Percentiles rank a stretch among this genome's conserved stretches.
Conservation (phyloP, 78 protist genomes). For the Dictyostelium capitatum region DNA sequence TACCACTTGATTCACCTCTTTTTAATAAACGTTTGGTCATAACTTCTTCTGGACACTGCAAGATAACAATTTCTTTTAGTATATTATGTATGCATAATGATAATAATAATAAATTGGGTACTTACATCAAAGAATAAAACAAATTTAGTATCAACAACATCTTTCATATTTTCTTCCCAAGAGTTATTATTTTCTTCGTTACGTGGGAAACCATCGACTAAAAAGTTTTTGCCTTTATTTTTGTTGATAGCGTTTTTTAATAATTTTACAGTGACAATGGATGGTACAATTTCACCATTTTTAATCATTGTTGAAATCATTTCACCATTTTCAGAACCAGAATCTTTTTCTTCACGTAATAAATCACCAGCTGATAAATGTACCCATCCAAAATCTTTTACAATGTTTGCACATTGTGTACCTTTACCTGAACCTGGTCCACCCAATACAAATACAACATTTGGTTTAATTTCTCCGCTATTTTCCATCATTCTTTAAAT, state of each 20-base stretch:
- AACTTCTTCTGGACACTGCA: slow-evolving; percentile 81
- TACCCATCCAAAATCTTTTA: slow-evolving; percentile 78
- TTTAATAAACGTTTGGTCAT: slow-evolving; percentile 77
- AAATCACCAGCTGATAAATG: slow-evolving; percentile 96
- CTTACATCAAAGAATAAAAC: slow-evolving; percentile 84
- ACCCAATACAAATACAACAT: slow-evolving; percentile 71
- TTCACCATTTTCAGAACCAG: slow-evolving; percentile 83
- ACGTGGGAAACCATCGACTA: slow-evolving; percentile 94
- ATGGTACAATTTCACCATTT: slow-evolving; percentile 89
- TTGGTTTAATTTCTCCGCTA: slow-evolving; percentile 36
- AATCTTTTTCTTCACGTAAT: slow-evolving; percentile 88
- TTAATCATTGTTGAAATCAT: slow-evolving; percentile 85
- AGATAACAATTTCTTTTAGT: neutral
- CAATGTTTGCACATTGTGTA: slow-evolving; percentile 91
- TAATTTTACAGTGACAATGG: slow-evolving; percentile 89
- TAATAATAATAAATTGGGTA: neutral
- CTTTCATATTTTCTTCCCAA: slow-evolving; percentile 77
- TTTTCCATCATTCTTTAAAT: slow-evolving; percentile 8
- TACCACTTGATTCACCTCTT: slow-evolving; percentile 83
- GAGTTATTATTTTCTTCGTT: slow-evolving; percentile 80
- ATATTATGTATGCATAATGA: neutral
- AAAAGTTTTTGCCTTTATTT: slow-evolving; percentile 38
- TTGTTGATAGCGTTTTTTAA: slow-evolving; percentile 67
- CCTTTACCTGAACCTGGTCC: slow-evolving; percentile 91
- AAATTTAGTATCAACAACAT: slow-evolving; percentile 67